phyloP scores from a whole-genome alignment of 1,139 yeast species.

The Blastobotrys elegans region DNA sequence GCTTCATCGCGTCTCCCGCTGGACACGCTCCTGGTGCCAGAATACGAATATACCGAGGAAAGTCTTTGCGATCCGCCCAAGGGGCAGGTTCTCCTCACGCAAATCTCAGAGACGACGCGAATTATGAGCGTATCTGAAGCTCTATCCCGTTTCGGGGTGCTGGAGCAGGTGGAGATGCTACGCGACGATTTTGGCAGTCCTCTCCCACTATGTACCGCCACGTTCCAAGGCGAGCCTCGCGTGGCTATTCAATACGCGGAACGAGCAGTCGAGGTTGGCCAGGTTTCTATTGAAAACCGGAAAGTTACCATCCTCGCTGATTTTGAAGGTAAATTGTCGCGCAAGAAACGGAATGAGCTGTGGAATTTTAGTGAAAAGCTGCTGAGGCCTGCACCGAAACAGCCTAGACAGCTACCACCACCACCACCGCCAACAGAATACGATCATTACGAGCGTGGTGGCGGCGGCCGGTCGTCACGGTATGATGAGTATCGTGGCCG shows the following conservation, averaged over 20 bases:
- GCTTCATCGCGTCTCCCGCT: background rate
- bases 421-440: too few relatives aligned
- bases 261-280: slow-evolving; percentile 33
- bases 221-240: slow-evolving; percentile 53
- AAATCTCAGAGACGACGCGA: slow-evolving; percentile 48
- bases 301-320: slow-evolving; percentile 27
- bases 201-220: slow-evolving; percentile 63
- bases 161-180: slow-evolving; percentile 52
- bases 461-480: too few relatives aligned
- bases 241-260: slow-evolving; percentile 47
- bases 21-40: slow-evolving; percentile 45
- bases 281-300: slow-evolving; percentile 30
- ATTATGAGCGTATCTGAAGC: slow-evolving; percentile 46
- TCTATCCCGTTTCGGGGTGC: slow-evolving; percentile 58
- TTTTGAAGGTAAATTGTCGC: slow-evolving; percentile 24
- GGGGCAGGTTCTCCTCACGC: slow-evolving; percentile 65
- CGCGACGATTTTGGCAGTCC: slow-evolving; percentile 79
- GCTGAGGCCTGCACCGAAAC: slow-evolving; percentile 23
- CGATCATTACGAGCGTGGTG: slow-evolving; percentile 1
- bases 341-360: slow-evolving; percentile 21
- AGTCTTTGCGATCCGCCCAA: slow-evolving; percentile 77
- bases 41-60: slow-evolving; percentile 51
- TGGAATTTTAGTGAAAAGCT: background rate
- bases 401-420: background rate
- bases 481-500: slow-evolving; percentile 5